Percentiles rank a stretch among this genome's conserved stretches.
These are phyloP conservation scores for Ruellia speciosa DNA, from an alignment of 305 asterid genomes.

Conservation along the genomic window DNA sequence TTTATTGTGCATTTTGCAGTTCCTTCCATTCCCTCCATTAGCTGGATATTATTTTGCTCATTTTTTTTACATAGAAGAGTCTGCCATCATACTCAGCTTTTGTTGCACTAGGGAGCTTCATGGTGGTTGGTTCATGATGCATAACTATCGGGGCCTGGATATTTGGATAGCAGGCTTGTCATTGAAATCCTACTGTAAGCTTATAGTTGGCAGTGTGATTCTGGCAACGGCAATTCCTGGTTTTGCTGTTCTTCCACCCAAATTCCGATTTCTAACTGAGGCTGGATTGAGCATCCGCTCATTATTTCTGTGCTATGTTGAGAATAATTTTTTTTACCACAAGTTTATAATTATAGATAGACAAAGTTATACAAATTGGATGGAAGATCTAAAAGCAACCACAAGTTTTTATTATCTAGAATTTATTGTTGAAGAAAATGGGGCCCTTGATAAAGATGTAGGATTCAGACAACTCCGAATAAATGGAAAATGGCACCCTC, in stretches of 20 bases:
- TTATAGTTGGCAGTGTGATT: constrained; percentile 80
- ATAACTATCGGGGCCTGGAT: constrained; percentile 94
- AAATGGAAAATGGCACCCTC: no score
- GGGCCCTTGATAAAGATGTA: no score
- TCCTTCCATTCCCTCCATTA: constrained; percentile 80
- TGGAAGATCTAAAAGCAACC: no score
- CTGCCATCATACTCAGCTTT: constrained; percentile 76
- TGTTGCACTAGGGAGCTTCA: constrained; percentile 83
- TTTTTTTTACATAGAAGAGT: constrained; percentile 86
- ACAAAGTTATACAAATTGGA: no score
- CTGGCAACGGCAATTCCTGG: constrained; percentile 95
- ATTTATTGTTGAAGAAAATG: no score
- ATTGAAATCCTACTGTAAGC: constrained; percentile 89
- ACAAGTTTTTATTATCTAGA: no score
- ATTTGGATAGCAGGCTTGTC: constrained; percentile 99
- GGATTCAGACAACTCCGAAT: no score
- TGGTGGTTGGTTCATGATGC: constrained; percentile 97
- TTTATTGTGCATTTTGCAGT: constrained; percentile 45
- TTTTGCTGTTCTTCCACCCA: constrained; percentile 85
- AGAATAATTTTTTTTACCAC: constrained; percentile 75
- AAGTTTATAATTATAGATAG: no score
- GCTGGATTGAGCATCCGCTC: constrained; percentile 82
- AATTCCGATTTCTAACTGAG: constrained; percentile 64
- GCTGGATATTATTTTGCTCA: constrained; percentile 96
- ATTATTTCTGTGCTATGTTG: constrained; percentile 76